These are phyloP conservation scores for Diaporthe humulicola DNA, from an alignment of 2,329 filamentous ascomycete genomes.

Conservation along the genomic window DNA sequence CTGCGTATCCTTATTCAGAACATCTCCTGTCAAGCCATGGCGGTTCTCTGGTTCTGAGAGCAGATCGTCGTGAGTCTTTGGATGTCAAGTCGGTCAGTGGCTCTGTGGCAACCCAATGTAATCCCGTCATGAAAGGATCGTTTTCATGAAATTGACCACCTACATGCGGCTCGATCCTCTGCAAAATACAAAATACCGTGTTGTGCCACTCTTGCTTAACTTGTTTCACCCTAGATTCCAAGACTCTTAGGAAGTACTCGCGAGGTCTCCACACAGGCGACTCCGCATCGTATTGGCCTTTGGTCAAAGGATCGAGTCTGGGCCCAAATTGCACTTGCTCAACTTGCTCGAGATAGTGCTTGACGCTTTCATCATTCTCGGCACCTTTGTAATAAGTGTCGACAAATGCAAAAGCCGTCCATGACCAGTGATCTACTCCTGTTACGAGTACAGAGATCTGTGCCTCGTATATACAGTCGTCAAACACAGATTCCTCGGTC, in stretches of 20 bases:
- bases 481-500: not conserved
- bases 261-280: conserved; percentile 4
- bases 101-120: not conserved
- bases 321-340: not conserved
- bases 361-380: not conserved
- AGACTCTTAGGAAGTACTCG: not conserved
- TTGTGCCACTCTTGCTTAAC: conserved; percentile 21
- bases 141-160: not conserved
- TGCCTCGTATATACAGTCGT: conserved; percentile 10
- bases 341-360: not conserved
- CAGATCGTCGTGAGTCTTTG: conserved; percentile 8
- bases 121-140: no score
- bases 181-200: not conserved
- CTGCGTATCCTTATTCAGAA: not conserved
- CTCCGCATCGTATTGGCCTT: not conserved
- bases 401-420: not conserved
- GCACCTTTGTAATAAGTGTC: not conserved
- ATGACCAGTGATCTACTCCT: not conserved
- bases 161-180: conserved; percentile 8
- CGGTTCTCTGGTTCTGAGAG: not conserved
- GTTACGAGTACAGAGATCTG: conserved; percentile 5
- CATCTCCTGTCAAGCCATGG: not conserved
- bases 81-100: not conserved
- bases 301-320: not conserved
- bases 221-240: not conserved